These are phyloP conservation scores for Fusarium poae DNA, from an alignment of 2,329 filamentous ascomycete genomes.

Conservation along the genomic window DNA sequence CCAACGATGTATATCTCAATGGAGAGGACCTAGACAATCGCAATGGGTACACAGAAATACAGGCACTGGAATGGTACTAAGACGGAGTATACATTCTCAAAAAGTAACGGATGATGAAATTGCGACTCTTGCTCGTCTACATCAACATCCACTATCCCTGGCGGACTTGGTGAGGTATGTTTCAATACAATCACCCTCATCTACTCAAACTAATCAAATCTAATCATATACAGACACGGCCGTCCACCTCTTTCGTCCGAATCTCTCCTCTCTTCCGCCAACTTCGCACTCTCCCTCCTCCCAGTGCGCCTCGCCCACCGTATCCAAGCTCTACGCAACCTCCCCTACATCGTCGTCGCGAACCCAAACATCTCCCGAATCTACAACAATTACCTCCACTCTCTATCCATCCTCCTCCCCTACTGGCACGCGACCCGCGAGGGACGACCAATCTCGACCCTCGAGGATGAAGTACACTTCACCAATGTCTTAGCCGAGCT, in stretches of 20 bases:
- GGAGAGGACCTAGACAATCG: conserved; percentile 14
- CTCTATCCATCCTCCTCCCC: conserved; percentile 88
- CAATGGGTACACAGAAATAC: neutral
- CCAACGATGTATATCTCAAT: conserved; percentile 24
- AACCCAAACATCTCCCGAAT: conserved; percentile 95
- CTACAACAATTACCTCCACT: conserved; percentile 96
- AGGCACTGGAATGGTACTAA: neutral
- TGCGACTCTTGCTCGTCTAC: conserved; percentile 79
- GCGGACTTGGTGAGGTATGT: conserved; percentile 86
- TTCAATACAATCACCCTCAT: neutral
- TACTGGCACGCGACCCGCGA: conserved; percentile 70
- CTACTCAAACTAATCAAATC: neutral
- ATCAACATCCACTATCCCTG: conserved; percentile 84
- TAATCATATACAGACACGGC: conserved; percentile 67
- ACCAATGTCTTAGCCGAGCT: conserved; percentile 93
- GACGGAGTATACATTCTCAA: conserved; percentile 40
- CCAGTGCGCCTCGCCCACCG: conserved; percentile 93
- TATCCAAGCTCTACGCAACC: conserved; percentile 90
- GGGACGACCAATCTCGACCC: conserved; percentile 62
- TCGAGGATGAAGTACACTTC: conserved; percentile 91
- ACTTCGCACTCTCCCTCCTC: conserved; percentile 93
- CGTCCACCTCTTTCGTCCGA: conserved; percentile 85
- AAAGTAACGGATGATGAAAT: conserved; percentile 80
- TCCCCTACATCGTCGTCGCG: conserved; percentile 98
- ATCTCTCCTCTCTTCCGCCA: conserved; percentile 88